Evolutionary conservation across 805 yeast genomes (phyloP), one percentile per base, ranked within the genome.

Genomic region (Starmerella gropengiesseri): DNA sequence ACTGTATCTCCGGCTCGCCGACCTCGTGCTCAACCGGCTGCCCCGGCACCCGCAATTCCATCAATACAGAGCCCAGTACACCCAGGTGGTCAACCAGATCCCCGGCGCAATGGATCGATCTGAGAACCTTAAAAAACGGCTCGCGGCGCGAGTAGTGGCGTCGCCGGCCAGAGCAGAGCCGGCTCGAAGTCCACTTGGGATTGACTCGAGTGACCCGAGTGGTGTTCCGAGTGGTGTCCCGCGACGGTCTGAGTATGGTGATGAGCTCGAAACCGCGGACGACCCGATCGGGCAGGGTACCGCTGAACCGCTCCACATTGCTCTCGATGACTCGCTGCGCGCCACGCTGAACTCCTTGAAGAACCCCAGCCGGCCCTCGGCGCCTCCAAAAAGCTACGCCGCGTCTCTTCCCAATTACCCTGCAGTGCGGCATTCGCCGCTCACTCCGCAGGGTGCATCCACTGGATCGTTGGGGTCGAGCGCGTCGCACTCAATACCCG

Each of bases 1-100:
- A 23, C 60, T 75, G 42, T 77, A 76, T 53, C 60, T 71, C 34
- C 60, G 86, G 43, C 77, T 74, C 50, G 69, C 78, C 18, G 82
- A 79, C 46, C 61, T 76, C 37, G 63, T 74, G 25, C 65, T 70
- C 41, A 69, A 72, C 57, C 62, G 61, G 37, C 52, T 76, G 32
- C 65, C 67, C 14, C 57, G 46, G 5, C 77, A 73, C 46, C 74
- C 77, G 0, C 70, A 66, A 20, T 49, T 70, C 40, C 58, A 56
- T 47, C 43, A 44, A 19, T 53, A 56, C 27, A 40, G 34, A 31
- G 20, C 16, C 20, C 31, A 44, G n/a, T 48, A 48, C 31, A 44
- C 41, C 20, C 33, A 25, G 14, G 37, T 42, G 20, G 25, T 34
- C 12, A n/a, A 28, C 21, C 49, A 48, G 26, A 40, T 60, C 14